Evolutionary conservation across 2,329 filamentous ascomycete species (phyloP).

Genomic region (Arthrobotrys pseudoclavata): DNA sequence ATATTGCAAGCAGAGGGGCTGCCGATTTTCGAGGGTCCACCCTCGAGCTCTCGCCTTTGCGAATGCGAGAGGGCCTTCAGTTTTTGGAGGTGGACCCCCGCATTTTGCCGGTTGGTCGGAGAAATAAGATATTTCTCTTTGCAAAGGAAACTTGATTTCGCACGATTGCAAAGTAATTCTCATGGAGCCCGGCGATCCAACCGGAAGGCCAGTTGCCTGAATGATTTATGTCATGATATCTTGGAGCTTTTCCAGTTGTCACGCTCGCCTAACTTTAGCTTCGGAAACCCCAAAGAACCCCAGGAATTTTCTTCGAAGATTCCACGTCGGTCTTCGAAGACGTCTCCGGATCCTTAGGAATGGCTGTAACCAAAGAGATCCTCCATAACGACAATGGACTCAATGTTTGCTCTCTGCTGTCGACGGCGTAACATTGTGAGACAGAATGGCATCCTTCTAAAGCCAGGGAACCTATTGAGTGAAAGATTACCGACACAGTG

Average conservation of each 20-base stretch:
- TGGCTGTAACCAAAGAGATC: constrained; percentile 29
- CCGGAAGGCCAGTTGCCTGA: constrained; percentile 45
- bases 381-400: constrained; percentile 38
- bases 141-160: constrained; percentile 56
- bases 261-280: constrained; percentile 48
- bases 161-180: constrained; percentile 28
- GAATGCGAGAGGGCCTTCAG: constrained; percentile 7
- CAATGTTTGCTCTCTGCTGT: constrained; percentile 46
- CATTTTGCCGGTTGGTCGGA: constrained; percentile 56
- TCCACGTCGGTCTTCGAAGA: constrained; percentile 29
- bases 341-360: constrained; percentile 50
- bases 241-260: constrained; percentile 51
- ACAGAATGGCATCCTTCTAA: constrained; percentile 54
- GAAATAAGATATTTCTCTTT: constrained; percentile 38
- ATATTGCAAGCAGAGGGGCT: constrained; percentile 25
- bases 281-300: constrained; percentile 23
- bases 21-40: constrained; percentile 36
- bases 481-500: constrained; percentile 52
- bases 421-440: constrained; percentile 45
- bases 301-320: constrained; percentile 41
- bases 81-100: constrained; percentile 51
- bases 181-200: constrained; percentile 39
- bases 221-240: constrained; percentile 48
- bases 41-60: constrained; percentile 2
- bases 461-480: constrained; percentile 50